Conservation (phyloP, 768 basidiomycete genomes). For the Amanita molliuscula region DNA sequence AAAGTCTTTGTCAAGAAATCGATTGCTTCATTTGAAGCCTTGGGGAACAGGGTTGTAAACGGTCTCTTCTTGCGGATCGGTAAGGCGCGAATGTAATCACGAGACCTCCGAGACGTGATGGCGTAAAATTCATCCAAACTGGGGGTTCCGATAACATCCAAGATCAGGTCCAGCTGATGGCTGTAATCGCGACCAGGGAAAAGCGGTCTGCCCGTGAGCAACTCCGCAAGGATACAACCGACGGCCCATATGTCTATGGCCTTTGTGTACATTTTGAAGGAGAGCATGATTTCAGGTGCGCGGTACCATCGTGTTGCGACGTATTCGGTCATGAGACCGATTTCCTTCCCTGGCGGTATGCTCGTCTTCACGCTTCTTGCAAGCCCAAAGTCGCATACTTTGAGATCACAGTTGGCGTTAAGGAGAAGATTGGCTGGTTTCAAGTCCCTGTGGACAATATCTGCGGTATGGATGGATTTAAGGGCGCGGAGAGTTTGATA, state of each 20-base stretch:
- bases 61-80: constrained; percentile 78
- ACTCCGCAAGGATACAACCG: constrained; percentile 83
- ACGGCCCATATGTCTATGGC: constrained; percentile 86
- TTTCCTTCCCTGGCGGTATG: neutral
- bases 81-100: constrained; percentile 83
- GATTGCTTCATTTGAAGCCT: constrained; percentile 57
- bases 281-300: constrained; percentile 97
- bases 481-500: constrained; percentile 93
- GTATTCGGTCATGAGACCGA: constrained; percentile 82
- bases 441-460: constrained; percentile 91
- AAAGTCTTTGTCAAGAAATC: constrained; percentile 8
- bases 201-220: constrained; percentile 84
- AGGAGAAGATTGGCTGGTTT: constrained; percentile 94
- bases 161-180: constrained; percentile 85
- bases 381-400: constrained; percentile 88
- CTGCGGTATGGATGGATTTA: constrained; percentile 91
- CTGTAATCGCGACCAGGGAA: constrained; percentile 96
- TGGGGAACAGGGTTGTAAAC: constrained; percentile 61
- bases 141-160: constrained; percentile 88
- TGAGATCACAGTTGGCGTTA: constrained; percentile 95
- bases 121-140: constrained; percentile 93
- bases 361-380: constrained; percentile 34
- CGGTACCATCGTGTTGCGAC: constrained; percentile 98
- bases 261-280: constrained; percentile 90
- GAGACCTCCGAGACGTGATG: constrained; percentile 66